These are phyloP conservation scores for Rhizoclosmatium globosum DNA, from an alignment of 192 early-diverging fungal genomes.

Conservation along the genomic window DNA sequence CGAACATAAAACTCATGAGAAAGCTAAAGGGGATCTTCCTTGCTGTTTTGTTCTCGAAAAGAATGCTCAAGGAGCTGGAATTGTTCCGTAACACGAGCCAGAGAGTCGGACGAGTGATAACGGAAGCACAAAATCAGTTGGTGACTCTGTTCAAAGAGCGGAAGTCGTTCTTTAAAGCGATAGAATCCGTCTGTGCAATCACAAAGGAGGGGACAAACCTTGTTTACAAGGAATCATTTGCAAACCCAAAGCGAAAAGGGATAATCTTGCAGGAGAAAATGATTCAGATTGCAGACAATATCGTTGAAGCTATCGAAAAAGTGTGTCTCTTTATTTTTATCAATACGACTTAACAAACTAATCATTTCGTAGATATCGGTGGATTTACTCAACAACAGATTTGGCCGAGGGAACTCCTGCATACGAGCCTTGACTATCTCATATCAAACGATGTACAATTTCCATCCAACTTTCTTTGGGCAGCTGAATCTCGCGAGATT, in stretches of 20 bases:
- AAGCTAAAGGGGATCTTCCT: not conserved
- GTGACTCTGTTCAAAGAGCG: conserved; percentile 13
- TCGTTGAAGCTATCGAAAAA: conserved; percentile 15
- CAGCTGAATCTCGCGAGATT: conserved; percentile 6
- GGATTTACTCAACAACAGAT: not conserved
- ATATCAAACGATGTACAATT: conserved; percentile 2
- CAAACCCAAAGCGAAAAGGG: conserved; percentile 15
- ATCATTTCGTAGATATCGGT: conserved; percentile 1
- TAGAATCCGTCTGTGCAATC: conserved; percentile 2
- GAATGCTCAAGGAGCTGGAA: not conserved
- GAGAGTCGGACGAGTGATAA: conserved; percentile 18
- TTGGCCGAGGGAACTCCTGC: not conserved
- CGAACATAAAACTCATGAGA: not conserved
- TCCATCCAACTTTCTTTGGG: conserved; percentile 10
- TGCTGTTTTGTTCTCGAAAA: not conserved
- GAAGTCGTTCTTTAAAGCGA: conserved; percentile 11
- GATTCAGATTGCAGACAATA: conserved; percentile 1
- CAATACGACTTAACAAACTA: no score
- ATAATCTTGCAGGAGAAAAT: conserved; percentile 12
- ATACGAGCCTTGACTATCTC: conserved; percentile 19
- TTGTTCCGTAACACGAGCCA: not conserved
- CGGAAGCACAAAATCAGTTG: not conserved
- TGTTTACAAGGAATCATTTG: conserved; percentile 22
- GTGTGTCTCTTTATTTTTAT: not conserved
- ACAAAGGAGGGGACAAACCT: conserved; percentile 23